phyloP scores from a whole-genome alignment of 805 yeast species.

The Pichia cephalocereana region DNA sequence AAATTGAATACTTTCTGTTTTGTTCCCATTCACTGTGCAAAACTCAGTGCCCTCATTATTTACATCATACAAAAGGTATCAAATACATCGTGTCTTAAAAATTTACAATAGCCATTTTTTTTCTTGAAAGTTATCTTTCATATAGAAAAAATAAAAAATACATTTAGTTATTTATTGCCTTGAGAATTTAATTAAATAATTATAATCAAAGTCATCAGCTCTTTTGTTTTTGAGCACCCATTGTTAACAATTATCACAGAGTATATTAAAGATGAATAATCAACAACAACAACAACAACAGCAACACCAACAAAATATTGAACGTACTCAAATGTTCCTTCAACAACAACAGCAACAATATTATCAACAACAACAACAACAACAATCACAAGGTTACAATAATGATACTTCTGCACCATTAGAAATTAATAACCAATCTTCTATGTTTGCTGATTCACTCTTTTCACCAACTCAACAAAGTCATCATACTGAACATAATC shows the following conservation, averaged over 20 bases:
- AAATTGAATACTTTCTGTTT: no score
- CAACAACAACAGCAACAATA: conserved; percentile 6
- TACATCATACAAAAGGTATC: no score
- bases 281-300: conserved; percentile 1
- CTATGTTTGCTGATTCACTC: background rate
- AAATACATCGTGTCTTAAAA: no score
- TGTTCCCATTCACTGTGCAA: no score
- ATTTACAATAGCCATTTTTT: no score
- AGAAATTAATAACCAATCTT: conserved; percentile 1
- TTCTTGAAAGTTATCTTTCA: no score
- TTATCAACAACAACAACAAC: conserved; percentile 5
- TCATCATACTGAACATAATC: conserved; percentile 1
- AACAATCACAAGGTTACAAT: conserved; percentile 3
- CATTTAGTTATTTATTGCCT: no score
- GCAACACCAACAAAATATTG: conserved; percentile 3
- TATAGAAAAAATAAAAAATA: no score
- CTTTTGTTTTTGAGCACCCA: no score
- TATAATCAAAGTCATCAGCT: no score
- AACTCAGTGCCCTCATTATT: no score
- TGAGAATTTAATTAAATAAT: no score
- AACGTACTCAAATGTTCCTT: conserved; percentile 1
- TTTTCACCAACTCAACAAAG: background rate
- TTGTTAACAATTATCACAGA: background rate
- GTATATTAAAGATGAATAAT: background rate
- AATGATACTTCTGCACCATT: background rate